Percentiles rank a stretch among this genome's conserved stretches.
Evolutionary conservation across 345 rosid species (phyloP).

Genomic region (Linum usitatissimum): DNA sequence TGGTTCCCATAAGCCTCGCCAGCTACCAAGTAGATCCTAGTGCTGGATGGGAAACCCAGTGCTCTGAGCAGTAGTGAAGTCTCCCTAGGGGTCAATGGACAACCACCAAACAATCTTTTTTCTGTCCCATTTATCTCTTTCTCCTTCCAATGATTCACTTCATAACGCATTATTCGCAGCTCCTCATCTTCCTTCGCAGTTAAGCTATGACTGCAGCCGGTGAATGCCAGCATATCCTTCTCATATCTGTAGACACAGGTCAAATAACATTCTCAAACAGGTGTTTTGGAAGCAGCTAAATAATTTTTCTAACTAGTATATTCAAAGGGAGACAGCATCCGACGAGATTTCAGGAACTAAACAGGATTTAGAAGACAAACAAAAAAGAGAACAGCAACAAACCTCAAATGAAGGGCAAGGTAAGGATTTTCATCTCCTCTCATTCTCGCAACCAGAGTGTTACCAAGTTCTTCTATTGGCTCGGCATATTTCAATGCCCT

Average conservation of each 20-base stretch:
- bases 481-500: constrained; percentile 74
- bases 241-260: constrained; percentile 48
- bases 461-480: constrained; percentile 69
- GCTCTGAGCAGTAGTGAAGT: constrained; percentile 83
- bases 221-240: constrained; percentile 98
- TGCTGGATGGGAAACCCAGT: constrained; percentile 59
- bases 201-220: constrained; percentile 89
- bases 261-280: no score
- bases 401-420: constrained; percentile 93
- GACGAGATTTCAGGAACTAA: background rate
- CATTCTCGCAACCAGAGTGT: constrained; percentile 71
- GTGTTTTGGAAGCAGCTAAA: background rate
- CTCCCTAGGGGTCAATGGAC: constrained; percentile 92
- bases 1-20: constrained; percentile 90
- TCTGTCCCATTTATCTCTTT: constrained; percentile 89
- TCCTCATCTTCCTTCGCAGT: constrained; percentile 76
- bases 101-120: constrained; percentile 78
- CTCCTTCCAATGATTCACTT: constrained; percentile 85
- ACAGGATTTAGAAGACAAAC: constrained; percentile 1
- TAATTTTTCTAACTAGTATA: background rate
- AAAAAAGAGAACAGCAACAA: constrained; percentile 15
- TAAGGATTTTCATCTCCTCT: constrained; percentile 59
- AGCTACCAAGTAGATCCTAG: constrained; percentile 86
- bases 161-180: constrained; percentile 64
- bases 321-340: background rate